Base-by-base conservation (phyloP, 2,329 filamentous ascomycete genomes). In the Fusarium sp. region DNA sequence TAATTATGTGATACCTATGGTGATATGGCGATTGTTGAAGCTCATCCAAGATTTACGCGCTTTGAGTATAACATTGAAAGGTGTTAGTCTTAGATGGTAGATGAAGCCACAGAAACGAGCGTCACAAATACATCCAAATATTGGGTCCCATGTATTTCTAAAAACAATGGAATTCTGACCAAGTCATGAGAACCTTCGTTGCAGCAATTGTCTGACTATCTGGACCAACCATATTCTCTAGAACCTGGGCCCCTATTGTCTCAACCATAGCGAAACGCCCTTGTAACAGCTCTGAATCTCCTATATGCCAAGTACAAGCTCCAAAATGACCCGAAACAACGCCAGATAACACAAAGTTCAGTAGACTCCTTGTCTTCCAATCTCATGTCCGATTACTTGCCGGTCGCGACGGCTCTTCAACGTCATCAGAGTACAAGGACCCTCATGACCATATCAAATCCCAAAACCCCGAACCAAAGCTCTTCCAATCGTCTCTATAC, bases 91-190 rank as follows among this genome's bases (percentile, higher is more conserved):
- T 11, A n/a, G 13, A 21, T 11, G 18, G 18, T 8, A 16, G 49
- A 25, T 13, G 7, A 6, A 25, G n/a, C 32, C 28, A 32, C 21
- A n/a, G 5, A 19, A 10, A 6, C 30, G n/a, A 35, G 32, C 6
- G 3, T 25, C 12, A 13, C 12, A 4, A 16, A 16, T 25, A 6
- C 6, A 11, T 28, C 3, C 12, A 6, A 25, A 3, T 21, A 11
- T 16, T 11, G 6, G 12, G 16, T 4, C 4, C 12, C 2, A 33
- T 7, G 15, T 33, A 23, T 18, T 18, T 50, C 7, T 19, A 25
- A 18, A 37, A 25, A 21, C 3, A 16, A 25, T 25, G 18, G 1
- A 25, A 12, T 13, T 15, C 3, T 35, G 18, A 15, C 0, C 0
- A 2, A 16, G 4, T 11, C 3, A 18, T 5, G 6, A 12, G 11